These are phyloP conservation scores for Endothia cerciana DNA, from an alignment of 2,329 filamentous ascomycete genomes.

Conservation along the genomic window DNA sequence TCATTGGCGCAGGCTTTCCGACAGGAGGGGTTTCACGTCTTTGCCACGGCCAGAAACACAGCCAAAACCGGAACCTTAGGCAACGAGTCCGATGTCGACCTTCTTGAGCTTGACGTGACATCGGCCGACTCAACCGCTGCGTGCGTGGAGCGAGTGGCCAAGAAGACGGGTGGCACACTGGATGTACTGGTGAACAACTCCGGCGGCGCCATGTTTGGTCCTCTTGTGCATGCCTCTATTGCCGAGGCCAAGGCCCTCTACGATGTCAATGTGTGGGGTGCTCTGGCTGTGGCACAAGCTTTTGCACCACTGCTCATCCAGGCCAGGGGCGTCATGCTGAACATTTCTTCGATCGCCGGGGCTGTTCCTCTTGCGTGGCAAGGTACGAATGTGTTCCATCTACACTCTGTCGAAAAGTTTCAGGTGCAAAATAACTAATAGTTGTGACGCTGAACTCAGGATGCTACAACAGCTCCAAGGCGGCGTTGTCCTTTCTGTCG, in stretches of 20 bases:
- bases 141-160: not conserved
- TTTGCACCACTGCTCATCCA: conserved; percentile 40
- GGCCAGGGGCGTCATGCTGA: conserved; percentile 35
- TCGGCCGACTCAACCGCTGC: no score
- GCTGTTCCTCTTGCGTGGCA: conserved; percentile 29
- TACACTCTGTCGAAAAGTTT: no score
- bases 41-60: conserved; percentile 37
- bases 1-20: conserved; percentile 38
- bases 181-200: no score
- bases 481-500: conserved; percentile 33
- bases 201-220: conserved; percentile 39
- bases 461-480: conserved; percentile 38
- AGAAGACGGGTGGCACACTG: not conserved
- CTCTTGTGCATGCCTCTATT: conserved; percentile 42
- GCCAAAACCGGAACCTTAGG: conserved; percentile 30
- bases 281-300: conserved; percentile 41
- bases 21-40: conserved; percentile 34
- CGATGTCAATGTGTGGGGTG: conserved; percentile 47
- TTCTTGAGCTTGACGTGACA: conserved; percentile 40
- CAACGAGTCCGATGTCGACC: no score
- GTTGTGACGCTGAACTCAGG: no score
- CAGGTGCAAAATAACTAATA: no score
- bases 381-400: no score
- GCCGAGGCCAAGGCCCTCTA: conserved; percentile 41
- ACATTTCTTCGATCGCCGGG: conserved; percentile 29